These are phyloP conservation scores for Emericellopsis cladophorae DNA, from an alignment of 2,329 filamentous ascomycete species.

Conservation along the genomic window DNA sequence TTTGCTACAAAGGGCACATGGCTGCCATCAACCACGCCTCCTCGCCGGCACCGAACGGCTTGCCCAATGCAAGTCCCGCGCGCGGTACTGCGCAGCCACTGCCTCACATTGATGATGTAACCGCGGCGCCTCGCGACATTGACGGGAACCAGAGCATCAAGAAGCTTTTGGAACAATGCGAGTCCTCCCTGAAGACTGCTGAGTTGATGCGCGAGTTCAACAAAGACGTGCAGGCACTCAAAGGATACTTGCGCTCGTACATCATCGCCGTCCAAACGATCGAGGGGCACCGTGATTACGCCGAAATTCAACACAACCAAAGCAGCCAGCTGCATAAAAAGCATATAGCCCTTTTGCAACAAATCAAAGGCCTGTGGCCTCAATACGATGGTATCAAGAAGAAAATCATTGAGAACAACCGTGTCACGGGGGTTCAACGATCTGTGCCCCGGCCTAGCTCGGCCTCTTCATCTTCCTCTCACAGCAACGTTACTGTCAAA, in stretches of 20 bases:
- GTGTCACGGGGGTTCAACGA: slow-evolving; percentile 44
- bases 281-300: slow-evolving; percentile 63
- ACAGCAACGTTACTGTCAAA: not conserved
- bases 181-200: slow-evolving; percentile 44
- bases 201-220: slow-evolving; percentile 50
- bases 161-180: slow-evolving; percentile 38
- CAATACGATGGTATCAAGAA: slow-evolving; percentile 46
- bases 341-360: slow-evolving; percentile 36
- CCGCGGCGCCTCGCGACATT: slow-evolving; percentile 30
- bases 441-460: slow-evolving; percentile 6
- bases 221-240: slow-evolving; percentile 61
- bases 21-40: slow-evolving; percentile 6
- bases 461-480: not conserved
- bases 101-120: slow-evolving; percentile 41
- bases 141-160: slow-evolving; percentile 36
- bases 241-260: slow-evolving; percentile 73
- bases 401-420: slow-evolving; percentile 51
- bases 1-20: too few species aligned
- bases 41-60: slow-evolving; percentile 13
- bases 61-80: slow-evolving; percentile 12
- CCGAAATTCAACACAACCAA: slow-evolving; percentile 44
- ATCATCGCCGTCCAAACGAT: slow-evolving; percentile 68
- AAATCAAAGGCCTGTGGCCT: slow-evolving; percentile 31
- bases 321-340: slow-evolving; percentile 28
- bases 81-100: slow-evolving; percentile 20